phyloP scores from a whole-genome alignment of 2,329 filamentous ascomycete species.

The Aspergillus brasiliensis region DNA sequence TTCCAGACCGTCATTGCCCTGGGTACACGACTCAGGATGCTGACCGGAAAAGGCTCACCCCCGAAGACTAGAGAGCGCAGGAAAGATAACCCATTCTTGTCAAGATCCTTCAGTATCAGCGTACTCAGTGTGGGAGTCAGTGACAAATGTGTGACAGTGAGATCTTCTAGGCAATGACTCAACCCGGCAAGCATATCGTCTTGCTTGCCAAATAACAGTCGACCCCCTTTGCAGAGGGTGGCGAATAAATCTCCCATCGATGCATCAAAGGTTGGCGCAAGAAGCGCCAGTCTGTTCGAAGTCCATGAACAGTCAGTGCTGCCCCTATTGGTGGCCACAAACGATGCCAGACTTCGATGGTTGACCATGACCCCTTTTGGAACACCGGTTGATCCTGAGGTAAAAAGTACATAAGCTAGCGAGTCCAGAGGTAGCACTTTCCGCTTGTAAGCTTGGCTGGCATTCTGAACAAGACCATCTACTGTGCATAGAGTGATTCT shows the following conservation, averaged over 20 bases:
- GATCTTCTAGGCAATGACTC: neutral
- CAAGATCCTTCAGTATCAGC: neutral
- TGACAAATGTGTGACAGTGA: slow-evolving; percentile 6
- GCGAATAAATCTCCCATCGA: slow-evolving; percentile 11
- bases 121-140: slow-evolving; percentile 9
- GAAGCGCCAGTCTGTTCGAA: slow-evolving; percentile 5
- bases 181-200: neutral
- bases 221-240: slow-evolving; percentile 9
- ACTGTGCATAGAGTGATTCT: neutral
- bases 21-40: neutral
- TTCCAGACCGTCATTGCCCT: slow-evolving; percentile 5
- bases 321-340: neutral
- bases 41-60: slow-evolving; percentile 5
- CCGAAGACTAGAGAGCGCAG: slow-evolving; percentile 7
- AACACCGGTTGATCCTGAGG: slow-evolving; percentile 7
- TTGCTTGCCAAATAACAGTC: neutral
- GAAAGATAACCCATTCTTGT: neutral
- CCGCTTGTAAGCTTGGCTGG: neutral
- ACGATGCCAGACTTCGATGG: slow-evolving; percentile 7
- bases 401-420: slow-evolving; percentile 10
- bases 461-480: too few relatives aligned
- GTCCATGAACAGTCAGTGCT: slow-evolving; percentile 10
- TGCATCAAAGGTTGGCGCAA: slow-evolving; percentile 9
- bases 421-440: neutral
- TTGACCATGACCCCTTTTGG: slow-evolving; percentile 13